Evolutionary conservation across 2,329 filamentous ascomycete species (phyloP).

Genomic region (Talaromyces rugulosus): DNA sequence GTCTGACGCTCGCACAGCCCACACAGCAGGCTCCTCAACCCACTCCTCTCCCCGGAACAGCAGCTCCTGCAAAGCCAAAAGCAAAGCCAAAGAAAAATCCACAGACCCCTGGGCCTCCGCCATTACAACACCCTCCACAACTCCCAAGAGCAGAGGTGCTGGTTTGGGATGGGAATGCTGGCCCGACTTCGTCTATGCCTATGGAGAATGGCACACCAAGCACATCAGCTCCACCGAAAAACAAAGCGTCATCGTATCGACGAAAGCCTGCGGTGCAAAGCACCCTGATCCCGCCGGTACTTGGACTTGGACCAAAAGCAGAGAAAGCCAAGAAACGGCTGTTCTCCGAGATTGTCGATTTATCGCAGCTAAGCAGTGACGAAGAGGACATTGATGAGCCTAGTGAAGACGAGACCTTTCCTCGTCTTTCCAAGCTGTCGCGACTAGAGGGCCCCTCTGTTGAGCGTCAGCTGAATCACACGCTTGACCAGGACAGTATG

Average conservation of each 20-base stretch:
- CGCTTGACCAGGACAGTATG: constrained; percentile 1
- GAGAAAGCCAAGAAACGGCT: constrained; percentile 53
- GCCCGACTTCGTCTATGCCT: background rate
- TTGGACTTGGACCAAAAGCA: constrained; percentile 45
- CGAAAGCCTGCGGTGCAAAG: constrained; percentile 1
- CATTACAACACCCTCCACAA: background rate
- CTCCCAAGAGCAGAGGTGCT: background rate
- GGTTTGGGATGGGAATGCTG: background rate
- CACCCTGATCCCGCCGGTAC: background rate
- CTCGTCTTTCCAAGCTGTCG: constrained; percentile 22
- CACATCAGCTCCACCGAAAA: background rate
- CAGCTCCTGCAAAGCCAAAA: background rate
- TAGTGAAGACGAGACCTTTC: constrained; percentile 40
- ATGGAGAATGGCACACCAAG: background rate
- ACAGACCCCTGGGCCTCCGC: background rate
- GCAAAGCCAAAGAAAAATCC: background rate
- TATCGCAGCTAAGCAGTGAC: constrained; percentile 39
- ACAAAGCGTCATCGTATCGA: background rate
- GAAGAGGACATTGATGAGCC: constrained; percentile 6
- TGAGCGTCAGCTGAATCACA: background rate
- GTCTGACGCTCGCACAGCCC: background rate
- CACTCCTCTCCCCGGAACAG: background rate
- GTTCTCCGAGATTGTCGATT: constrained; percentile 52
- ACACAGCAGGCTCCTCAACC: background rate
- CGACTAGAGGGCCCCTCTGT: constrained; percentile 1